phyloP scores from a whole-genome alignment of 2,329 filamentous ascomycete species.

The Neofusicoccum parvum region DNA sequence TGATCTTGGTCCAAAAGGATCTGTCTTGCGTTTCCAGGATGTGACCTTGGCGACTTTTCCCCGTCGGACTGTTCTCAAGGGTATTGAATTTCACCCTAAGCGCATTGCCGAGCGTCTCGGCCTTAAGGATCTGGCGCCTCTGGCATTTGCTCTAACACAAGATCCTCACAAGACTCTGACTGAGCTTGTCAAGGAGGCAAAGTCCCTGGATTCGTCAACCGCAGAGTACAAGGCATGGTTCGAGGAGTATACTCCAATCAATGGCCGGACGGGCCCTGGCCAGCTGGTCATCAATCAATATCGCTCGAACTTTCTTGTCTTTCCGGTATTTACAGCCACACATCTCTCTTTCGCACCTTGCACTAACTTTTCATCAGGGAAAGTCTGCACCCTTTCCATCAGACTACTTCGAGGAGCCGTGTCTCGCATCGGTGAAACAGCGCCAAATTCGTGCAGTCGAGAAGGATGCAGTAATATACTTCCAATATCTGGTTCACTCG shows the following conservation, averaged over 20 bases:
- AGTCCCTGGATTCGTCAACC: constrained; percentile 26
- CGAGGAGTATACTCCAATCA: constrained; percentile 29
- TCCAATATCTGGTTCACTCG: constrained; percentile 42
- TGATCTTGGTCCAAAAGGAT: constrained; percentile 63
- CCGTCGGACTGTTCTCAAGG: constrained; percentile 31
- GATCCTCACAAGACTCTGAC: constrained; percentile 35
- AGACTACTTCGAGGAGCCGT: constrained; percentile 18
- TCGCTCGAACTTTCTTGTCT: constrained; percentile 28
- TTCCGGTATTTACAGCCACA: background rate
- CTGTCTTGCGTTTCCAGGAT: constrained; percentile 70
- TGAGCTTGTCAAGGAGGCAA: constrained; percentile 32
- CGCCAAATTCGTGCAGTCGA: constrained; percentile 44
- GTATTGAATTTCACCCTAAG: constrained; percentile 43
- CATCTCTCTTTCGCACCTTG: too few relatives aligned
- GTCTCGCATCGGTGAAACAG: constrained; percentile 19
- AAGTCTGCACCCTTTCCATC: constrained; percentile 32
- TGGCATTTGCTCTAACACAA: constrained; percentile 44
- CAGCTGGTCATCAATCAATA: background rate
- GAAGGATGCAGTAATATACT: constrained; percentile 53
- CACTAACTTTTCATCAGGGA: constrained; percentile 23
- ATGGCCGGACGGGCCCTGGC: background rate
- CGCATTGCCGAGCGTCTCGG: constrained; percentile 50
- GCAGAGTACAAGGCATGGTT: constrained; percentile 34
- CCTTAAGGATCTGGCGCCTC: constrained; percentile 41
- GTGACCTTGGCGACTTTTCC: constrained; percentile 57